Conservation (phyloP, 345 rosid genomes). For the Lepidium sativum region DNA sequence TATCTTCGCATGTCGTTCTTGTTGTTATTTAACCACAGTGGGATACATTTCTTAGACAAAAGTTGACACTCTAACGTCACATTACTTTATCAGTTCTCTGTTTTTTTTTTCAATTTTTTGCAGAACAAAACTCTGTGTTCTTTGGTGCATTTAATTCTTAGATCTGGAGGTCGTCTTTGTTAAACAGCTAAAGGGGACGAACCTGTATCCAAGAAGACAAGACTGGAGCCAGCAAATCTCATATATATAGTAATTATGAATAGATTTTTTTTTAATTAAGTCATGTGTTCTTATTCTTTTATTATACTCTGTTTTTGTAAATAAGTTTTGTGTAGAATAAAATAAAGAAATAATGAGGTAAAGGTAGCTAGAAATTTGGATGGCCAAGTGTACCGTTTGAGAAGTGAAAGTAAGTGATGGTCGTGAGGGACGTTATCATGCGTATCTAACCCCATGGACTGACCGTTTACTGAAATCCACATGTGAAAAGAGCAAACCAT, state of each 20-base stretch:
- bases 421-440: no score
- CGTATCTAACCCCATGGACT: no score
- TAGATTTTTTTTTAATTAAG: not conserved
- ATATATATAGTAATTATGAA: not conserved
- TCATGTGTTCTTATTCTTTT: no score
- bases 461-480: no score
- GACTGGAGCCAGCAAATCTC: not conserved
- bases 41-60: constrained; percentile 15
- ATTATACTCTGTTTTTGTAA: no score
- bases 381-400: no score
- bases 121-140: not conserved
- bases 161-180: not conserved
- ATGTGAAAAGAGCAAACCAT: no score
- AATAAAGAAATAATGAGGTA: no score
- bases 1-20: constrained; percentile 27
- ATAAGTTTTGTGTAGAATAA: no score
- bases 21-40: constrained; percentile 5
- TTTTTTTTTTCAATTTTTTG: not conserved
- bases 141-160: not conserved
- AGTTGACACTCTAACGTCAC: constrained; percentile 13
- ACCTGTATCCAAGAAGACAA: not conserved
- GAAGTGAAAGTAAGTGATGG: no score
- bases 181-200: not conserved
- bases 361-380: no score
- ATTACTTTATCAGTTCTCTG: not conserved